Percentiles rank a stretch among this genome's conserved stretches.
Evolutionary conservation across 2,329 filamentous ascomycete species (phyloP).

Genomic region (Myriosclerotinia scirpicola): DNA sequence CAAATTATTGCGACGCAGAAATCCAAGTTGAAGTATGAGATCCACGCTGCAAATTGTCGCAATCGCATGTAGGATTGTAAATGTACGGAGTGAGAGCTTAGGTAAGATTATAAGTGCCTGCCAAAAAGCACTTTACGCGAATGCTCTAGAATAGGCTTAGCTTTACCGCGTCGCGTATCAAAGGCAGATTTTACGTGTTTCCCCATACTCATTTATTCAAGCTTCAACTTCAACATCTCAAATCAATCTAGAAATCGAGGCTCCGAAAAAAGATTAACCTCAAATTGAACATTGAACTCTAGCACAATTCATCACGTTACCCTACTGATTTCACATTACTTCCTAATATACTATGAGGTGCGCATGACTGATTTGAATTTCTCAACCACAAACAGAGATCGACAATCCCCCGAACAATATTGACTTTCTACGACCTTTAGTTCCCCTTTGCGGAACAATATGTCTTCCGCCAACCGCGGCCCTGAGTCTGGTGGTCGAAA

Average conservation of each 20-base stretch:
- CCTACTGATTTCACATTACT: not conserved
- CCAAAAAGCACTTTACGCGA: constrained; percentile 31
- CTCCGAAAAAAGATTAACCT: not conserved
- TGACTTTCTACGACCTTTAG: constrained; percentile 48
- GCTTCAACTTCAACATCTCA: constrained; percentile 4
- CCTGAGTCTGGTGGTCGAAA: constrained; percentile 46
- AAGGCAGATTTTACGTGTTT: constrained; percentile 15
- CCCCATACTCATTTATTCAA: constrained; percentile 13
- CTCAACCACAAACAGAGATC: constrained; percentile 11
- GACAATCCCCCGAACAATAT: constrained; percentile 11
- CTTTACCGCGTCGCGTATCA: constrained; percentile 11
- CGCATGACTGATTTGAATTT: constrained; percentile 9
- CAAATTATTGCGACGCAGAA: not conserved
- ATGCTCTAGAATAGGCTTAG: constrained; percentile 9
- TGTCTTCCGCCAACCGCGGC: constrained; percentile 81
- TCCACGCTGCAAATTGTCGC: constrained; percentile 5
- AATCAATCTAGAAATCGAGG: no score
- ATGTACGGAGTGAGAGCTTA: no score
- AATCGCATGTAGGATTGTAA: not conserved
- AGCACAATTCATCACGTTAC: constrained; percentile 7
- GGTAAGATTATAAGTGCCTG: constrained; percentile 17
- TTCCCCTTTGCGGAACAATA: constrained; percentile 78
- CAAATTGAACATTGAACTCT: not conserved
- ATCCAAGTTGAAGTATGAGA: not conserved
- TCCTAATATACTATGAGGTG: constrained; percentile 34